Evolutionary conservation across 2,329 filamentous ascomycete species (phyloP), one percentile per base, ranked within the genome.

Genomic region (Epichloe aotearoae): DNA sequence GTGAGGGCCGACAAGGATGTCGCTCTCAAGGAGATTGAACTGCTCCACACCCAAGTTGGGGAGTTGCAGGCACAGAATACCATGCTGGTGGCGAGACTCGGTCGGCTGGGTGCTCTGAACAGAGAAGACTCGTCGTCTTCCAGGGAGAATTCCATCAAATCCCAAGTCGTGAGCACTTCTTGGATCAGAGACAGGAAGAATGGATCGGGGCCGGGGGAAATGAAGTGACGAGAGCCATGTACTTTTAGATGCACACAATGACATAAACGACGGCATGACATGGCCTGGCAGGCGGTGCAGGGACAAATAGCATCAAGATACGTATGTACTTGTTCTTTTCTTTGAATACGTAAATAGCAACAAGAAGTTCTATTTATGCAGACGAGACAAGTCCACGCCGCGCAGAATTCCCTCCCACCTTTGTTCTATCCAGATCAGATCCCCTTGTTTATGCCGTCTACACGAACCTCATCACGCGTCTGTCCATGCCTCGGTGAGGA

Each of bases 21-120:
- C 14, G 74, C 75, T 17, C 61, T 67, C 42, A 71, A 73, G 55
- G 72, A 82, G 64, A 67, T 75, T 20, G 73, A 79, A 50, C 67
- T 79, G 23, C 65, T 83, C n/a, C 72, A 70, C 53, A 65, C 64
- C 12, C 74, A 78, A 58, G 71, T 81, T 1, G 76, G 77, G 6
- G 73, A 79, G 57, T 62, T 83, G 43, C 79, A 83, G 66, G 65
- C 68, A 1, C 73, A 82, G 64, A 82, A 82, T 57, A 82, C 79
- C 3, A 69, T 69, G 66, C 66, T 83, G 2, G 76, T 75, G 1
- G 76, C 75, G 7, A 69, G 67, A 55, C 56, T 82, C 46, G 78
- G 78, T n/a, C 72, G 62, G 49, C 47, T 63, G 55, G 61, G 62
- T n/a, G 52, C 60, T 49, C 74, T 78, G 50, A 60, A 61, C 45